These are phyloP conservation scores for Kurtzmaniella quercitrusa DNA, from an alignment of 1,139 yeast species.

Conservation along the genomic window DNA sequence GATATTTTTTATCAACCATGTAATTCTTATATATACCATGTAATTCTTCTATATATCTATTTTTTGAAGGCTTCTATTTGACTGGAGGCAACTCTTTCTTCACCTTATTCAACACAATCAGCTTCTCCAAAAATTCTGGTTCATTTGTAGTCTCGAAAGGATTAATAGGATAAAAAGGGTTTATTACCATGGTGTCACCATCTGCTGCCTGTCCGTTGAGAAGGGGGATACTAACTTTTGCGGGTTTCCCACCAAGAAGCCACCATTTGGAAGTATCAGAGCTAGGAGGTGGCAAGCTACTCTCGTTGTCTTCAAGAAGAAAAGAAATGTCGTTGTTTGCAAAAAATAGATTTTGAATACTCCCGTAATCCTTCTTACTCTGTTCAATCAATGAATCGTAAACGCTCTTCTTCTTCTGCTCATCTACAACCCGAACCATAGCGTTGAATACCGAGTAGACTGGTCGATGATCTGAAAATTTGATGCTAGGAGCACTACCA, in stretches of 20 bases:
- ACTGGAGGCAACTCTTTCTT: not conserved
- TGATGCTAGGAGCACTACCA: slow-evolving; percentile 54
- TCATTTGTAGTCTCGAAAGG: slow-evolving; percentile 53
- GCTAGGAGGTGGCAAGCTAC: slow-evolving; percentile 78
- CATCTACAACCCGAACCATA: slow-evolving; percentile 66
- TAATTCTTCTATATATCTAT: too few relatives aligned
- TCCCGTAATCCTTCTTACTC: slow-evolving; percentile 42
- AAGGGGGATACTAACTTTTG: slow-evolving; percentile 55
- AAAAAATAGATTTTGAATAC: slow-evolving; percentile 40
- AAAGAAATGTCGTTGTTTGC: slow-evolving; percentile 25
- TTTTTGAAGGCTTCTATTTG: not conserved
- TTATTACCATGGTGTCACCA: slow-evolving; percentile 42
- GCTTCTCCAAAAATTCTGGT: slow-evolving; percentile 32
- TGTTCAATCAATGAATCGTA: slow-evolving; percentile 57
- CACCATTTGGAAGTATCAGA: slow-evolving; percentile 86
- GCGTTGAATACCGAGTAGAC: slow-evolving; percentile 77
- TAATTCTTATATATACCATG: too few relatives aligned
- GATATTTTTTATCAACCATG: too few relatives aligned
- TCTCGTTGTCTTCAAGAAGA: slow-evolving; percentile 24
- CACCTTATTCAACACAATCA: slow-evolving; percentile 1
- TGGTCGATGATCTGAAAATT: slow-evolving; percentile 91
- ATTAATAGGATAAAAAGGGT: slow-evolving; percentile 64
- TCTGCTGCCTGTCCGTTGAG: slow-evolving; percentile 29
- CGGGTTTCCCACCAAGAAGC: slow-evolving; percentile 74
- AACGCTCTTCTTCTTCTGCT: slow-evolving; percentile 51